A percentile compares a stretch with the other conserved stretches of the same genome.
phyloP scores from a whole-genome alignment of 495 filamentous ascomycete species.

The Xylaria scruposa region DNA sequence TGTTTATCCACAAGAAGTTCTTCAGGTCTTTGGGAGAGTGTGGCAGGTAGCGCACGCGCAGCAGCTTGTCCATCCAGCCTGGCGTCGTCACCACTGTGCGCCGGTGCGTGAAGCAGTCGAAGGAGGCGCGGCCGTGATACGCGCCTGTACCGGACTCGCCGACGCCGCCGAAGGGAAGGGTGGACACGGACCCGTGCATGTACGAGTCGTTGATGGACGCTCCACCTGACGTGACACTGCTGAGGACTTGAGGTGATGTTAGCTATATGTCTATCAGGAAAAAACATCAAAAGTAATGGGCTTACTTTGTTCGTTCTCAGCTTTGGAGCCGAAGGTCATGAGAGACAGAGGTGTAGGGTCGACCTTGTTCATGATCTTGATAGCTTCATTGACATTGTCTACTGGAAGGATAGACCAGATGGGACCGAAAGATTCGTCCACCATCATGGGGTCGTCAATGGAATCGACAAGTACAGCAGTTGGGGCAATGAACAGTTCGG shows the following conservation, averaged over 20 bases:
- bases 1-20: constrained; percentile 62
- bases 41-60: constrained; percentile 83
- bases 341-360: constrained; percentile 81
- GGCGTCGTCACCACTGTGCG: constrained; percentile 79
- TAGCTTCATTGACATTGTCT: constrained; percentile 78
- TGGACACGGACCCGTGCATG: constrained; percentile 78
- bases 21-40: constrained; percentile 61
- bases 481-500: constrained; percentile 80
- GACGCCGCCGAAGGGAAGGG: constrained; percentile 87
- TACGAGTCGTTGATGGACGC: constrained; percentile 82
- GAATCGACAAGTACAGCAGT: constrained; percentile 81
- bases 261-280: background rate
- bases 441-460: constrained; percentile 76
- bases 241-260: constrained; percentile 55
- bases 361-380: constrained; percentile 75
- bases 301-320: constrained; percentile 71
- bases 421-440: constrained; percentile 88
- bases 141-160: constrained; percentile 83
- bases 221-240: constrained; percentile 74
- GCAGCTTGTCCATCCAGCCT: constrained; percentile 76
- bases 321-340: constrained; percentile 82
- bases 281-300: background rate
- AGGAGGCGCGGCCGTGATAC: constrained; percentile 83
- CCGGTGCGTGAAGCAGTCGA: constrained; percentile 85
- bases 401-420: constrained; percentile 81